Evolutionary conservation across 768 basidiomycete species (phyloP).

Genomic region (Fomitopsis pulvina): DNA sequence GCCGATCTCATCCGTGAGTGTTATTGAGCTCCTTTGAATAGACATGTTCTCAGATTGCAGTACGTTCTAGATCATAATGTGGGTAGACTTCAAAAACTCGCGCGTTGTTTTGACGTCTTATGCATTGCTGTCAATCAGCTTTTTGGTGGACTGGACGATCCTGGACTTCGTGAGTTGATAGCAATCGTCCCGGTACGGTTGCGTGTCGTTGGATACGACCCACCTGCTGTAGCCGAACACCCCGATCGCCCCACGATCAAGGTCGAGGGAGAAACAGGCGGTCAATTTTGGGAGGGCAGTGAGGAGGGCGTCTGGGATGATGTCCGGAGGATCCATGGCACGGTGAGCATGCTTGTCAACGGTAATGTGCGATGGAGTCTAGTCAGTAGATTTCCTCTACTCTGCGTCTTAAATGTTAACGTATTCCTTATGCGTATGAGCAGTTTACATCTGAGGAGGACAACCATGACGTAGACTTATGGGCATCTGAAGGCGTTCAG

Average conservation of each 20-base stretch:
- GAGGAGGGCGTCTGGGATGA: constrained; percentile 21
- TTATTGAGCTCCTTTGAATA: background rate
- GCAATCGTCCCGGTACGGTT: constrained; percentile 49
- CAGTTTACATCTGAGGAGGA: background rate
- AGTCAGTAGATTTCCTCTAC: constrained; percentile 21
- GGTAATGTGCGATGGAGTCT: constrained; percentile 47
- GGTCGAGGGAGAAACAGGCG: constrained; percentile 38
- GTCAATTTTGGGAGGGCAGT: constrained; percentile 11
- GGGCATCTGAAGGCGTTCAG: constrained; percentile 51
- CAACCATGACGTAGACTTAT: constrained; percentile 19
- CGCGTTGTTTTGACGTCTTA: background rate
- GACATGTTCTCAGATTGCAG: background rate
- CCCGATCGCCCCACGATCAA: constrained; percentile 42
- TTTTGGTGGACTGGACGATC: constrained; percentile 5
- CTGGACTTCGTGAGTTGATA: constrained; percentile 34
- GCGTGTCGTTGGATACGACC: constrained; percentile 23
- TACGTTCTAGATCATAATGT: constrained; percentile 9
- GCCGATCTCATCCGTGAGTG: constrained; percentile 13
- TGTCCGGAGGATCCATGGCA: constrained; percentile 33
- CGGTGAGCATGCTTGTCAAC: constrained; percentile 41
- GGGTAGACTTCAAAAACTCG: background rate
- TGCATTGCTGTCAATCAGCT: constrained; percentile 6
- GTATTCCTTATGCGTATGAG: background rate
- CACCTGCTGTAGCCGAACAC: constrained; percentile 14
- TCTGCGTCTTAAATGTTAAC: background rate